A percentile compares a stretch with the other conserved stretches of the same genome.
Conservation (phyloP, 441 rosid species). For the Syzygium syzygioides region DNA sequence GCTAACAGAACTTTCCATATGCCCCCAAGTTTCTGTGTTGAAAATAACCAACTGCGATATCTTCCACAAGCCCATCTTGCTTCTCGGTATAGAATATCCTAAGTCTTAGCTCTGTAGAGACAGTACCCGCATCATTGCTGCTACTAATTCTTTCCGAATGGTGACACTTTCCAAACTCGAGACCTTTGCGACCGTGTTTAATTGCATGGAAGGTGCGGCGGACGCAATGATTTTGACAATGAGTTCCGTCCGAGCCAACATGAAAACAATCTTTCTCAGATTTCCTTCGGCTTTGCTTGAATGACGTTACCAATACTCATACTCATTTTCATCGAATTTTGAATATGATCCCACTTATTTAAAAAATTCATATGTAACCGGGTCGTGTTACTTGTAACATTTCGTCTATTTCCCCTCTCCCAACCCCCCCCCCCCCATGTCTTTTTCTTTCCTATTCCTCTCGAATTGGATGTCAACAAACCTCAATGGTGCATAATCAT, state of each 20-base stretch:
- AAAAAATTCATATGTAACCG: not conserved
- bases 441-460: not conserved
- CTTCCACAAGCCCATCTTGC: not conserved
- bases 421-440: accelerated
- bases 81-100: not conserved
- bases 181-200: not conserved
- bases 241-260: not conserved
- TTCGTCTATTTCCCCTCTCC: not conserved
- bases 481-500: not conserved
- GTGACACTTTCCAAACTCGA: not conserved
- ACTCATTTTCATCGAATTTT: not conserved
- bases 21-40: not conserved
- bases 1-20: not conserved
- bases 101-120: not conserved
- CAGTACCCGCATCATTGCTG: not conserved
- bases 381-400: not conserved
- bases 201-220: not conserved
- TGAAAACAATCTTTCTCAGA: not conserved
- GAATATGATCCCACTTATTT: not conserved
- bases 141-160: not conserved
- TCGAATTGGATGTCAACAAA: not conserved
- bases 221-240: not conserved
- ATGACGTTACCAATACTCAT: not conserved
- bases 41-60: not conserved
- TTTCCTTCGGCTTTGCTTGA: not conserved